Evolutionary conservation across 306 rosid genomes (phyloP).

Genomic region (Trifolium fragiferum): DNA sequence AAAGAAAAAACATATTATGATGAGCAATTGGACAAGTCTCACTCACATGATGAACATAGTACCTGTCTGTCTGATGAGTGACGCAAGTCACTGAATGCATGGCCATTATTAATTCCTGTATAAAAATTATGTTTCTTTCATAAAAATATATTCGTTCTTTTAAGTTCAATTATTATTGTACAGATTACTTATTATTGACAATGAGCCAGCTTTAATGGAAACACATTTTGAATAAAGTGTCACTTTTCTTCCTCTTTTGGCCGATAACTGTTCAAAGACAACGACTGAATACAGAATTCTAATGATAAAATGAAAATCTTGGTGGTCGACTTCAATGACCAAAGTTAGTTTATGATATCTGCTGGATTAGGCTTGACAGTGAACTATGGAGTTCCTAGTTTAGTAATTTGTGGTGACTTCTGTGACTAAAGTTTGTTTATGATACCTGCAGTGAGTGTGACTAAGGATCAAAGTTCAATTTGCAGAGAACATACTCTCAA

Average conservation of each 20-base stretch:
- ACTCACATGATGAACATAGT: conserved; percentile 25
- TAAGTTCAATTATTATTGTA: conserved; percentile 44
- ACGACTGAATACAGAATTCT: neutral
- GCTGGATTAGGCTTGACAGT: neutral
- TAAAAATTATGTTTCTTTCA: conserved; percentile 35
- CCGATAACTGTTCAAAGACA: neutral
- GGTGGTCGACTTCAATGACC: neutral
- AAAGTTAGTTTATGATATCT: neutral
- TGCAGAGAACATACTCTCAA: too few relatives aligned
- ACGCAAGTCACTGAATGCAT: conserved; percentile 44
- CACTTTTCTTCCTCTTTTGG: conserved; percentile 3
- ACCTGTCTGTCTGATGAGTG: conserved; percentile 25
- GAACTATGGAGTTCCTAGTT: neutral
- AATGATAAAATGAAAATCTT: neutral
- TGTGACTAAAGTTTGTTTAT: neutral
- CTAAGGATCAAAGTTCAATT: too few relatives aligned
- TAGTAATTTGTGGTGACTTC: neutral
- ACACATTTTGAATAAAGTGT: conserved; percentile 40
- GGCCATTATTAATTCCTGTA: conserved; percentile 39
- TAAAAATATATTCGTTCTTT: conserved; percentile 33
- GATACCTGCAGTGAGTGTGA: neutral
- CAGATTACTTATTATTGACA: conserved; percentile 43
- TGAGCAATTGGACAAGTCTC: conserved; percentile 24
- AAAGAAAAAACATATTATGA: neutral
- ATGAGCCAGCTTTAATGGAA: conserved; percentile 32